Evolutionary conservation across 768 basidiomycete genomes (phyloP).

Genomic region (Trametes cinnabarina): DNA sequence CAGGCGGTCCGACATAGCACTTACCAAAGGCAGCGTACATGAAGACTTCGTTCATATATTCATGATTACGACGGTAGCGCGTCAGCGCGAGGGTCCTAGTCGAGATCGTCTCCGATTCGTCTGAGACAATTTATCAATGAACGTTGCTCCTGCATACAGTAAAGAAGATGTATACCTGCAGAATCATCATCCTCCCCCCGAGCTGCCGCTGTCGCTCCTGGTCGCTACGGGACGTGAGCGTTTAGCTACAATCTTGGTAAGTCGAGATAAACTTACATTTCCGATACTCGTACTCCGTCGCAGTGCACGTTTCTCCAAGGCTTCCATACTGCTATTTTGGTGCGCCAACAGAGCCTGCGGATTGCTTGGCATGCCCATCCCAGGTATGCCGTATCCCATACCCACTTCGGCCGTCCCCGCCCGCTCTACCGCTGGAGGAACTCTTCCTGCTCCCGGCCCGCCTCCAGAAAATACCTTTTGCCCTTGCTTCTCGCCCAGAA

Average conservation of each 20-base stretch:
- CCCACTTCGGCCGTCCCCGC: conserved; percentile 10
- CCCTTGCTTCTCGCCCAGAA: conserved; percentile 70
- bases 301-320: conserved; percentile 54
- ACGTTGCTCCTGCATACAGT: neutral
- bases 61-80: conserved; percentile 78
- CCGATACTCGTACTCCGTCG: conserved; percentile 43
- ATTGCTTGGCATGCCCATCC: conserved; percentile 19
- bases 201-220: conserved; percentile 30
- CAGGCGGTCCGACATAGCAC: conserved; percentile 4
- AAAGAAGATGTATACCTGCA: conserved; percentile 42
- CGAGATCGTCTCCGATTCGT: conserved; percentile 57
- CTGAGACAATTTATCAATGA: neutral
- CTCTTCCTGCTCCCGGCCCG: conserved; percentile 8
- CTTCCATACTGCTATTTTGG: conserved; percentile 71
- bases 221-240: conserved; percentile 21
- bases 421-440: conserved; percentile 7
- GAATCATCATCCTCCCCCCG: conserved; percentile 60
- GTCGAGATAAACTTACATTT: conserved; percentile 32
- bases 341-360: conserved; percentile 70
- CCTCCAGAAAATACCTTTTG: conserved; percentile 49
- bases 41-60: conserved; percentile 83
- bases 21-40: conserved; percentile 65
- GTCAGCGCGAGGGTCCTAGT: conserved; percentile 68
- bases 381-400: conserved; percentile 18
- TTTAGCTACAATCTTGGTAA: neutral